Conservation (phyloP, 192 early-diverging fungal genomes). For the Coemansia furcata region DNA sequence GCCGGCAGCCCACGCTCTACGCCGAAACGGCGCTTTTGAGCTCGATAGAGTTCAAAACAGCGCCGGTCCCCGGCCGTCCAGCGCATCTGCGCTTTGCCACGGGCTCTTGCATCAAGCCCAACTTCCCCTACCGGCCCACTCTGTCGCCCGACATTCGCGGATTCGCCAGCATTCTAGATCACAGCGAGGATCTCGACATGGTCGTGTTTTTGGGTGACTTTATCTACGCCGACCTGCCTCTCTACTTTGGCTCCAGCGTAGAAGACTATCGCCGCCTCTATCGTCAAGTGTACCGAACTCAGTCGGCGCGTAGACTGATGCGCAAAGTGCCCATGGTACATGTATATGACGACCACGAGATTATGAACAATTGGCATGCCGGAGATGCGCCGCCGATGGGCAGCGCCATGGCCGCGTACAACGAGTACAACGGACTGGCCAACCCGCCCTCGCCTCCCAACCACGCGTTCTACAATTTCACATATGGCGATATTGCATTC, state of each 20-base stretch:
- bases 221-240: slow-evolving; percentile 54
- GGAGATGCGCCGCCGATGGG: slow-evolving; percentile 36
- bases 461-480: slow-evolving; percentile 51
- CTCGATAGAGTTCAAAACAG: slow-evolving; percentile 37
- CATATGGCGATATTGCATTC: slow-evolving; percentile 46
- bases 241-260: slow-evolving; percentile 34
- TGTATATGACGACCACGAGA: slow-evolving; percentile 58
- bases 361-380: slow-evolving; percentile 55
- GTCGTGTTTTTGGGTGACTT: slow-evolving; percentile 57
- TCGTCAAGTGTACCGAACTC: slow-evolving; percentile 42
- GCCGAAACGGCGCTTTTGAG: slow-evolving; percentile 19
- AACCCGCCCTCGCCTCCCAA: slow-evolving; percentile 22
- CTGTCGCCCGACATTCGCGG: slow-evolving; percentile 38
- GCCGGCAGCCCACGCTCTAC: slow-evolving; percentile 23
- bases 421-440: slow-evolving; percentile 50
- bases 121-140: slow-evolving; percentile 46
- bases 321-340: slow-evolving; percentile 46
- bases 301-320: slow-evolving; percentile 32
- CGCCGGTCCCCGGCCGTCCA: slow-evolving; percentile 18
- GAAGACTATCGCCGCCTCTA: slow-evolving; percentile 53
- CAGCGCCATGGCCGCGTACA: slow-evolving; percentile 45
- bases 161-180: slow-evolving; percentile 38
- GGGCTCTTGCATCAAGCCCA: slow-evolving; percentile 56
- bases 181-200: slow-evolving; percentile 38
- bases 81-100: slow-evolving; percentile 40